A percentile compares a stretch with the other conserved stretches of the same genome.
Evolutionary conservation across 768 basidiomycete genomes (phyloP).

Genomic region (Phylloporus sp.): DNA sequence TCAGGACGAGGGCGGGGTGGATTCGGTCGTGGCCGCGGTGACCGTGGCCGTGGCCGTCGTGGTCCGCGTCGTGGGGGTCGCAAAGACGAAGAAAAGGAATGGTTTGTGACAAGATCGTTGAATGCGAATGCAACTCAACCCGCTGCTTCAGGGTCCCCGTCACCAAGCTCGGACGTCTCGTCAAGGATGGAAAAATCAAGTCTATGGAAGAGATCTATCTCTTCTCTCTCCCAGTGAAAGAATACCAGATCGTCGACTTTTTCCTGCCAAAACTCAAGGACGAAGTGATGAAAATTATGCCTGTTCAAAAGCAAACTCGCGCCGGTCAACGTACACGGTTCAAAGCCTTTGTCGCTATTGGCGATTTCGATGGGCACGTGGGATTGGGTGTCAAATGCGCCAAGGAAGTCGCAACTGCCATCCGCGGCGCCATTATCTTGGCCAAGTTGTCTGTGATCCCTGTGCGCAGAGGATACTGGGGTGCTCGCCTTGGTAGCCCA

Average conservation of each 20-base stretch:
- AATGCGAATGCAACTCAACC: conserved; percentile 4
- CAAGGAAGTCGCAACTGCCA: conserved; percentile 99
- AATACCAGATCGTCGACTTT: conserved; percentile 98
- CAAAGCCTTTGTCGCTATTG: conserved; percentile 99
- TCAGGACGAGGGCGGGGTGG: conserved; percentile 92
- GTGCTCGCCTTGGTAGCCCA: conserved; percentile 96
- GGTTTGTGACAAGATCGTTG: conserved; percentile 50
- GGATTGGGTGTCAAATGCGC: conserved; percentile 99
- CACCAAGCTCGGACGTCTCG: conserved; percentile 98
- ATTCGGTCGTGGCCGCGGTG: conserved; percentile 82
- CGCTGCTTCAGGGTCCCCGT: conserved; percentile 74
- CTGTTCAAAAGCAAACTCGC: conserved; percentile 99
- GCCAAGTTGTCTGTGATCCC: conserved; percentile 98
- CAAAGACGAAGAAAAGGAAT: conserved; percentile 99
- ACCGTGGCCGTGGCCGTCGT: conserved; percentile 57
- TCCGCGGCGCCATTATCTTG: conserved; percentile 98
- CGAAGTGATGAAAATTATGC: conserved; percentile 99
- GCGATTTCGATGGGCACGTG: conserved; percentile 97
- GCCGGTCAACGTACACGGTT: conserved; percentile 99
- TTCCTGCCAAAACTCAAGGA: conserved; percentile 99
- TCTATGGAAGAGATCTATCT: conserved; percentile 99
- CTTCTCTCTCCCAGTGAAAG: conserved; percentile 99
- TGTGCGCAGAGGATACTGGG: conserved; percentile 99
- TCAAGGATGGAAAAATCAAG: conserved; percentile 99
- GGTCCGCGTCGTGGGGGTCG: conserved; percentile 93